Base-by-base conservation (phyloP, 2,329 filamentous ascomycete species). In the Helotiales sp. region DNA sequence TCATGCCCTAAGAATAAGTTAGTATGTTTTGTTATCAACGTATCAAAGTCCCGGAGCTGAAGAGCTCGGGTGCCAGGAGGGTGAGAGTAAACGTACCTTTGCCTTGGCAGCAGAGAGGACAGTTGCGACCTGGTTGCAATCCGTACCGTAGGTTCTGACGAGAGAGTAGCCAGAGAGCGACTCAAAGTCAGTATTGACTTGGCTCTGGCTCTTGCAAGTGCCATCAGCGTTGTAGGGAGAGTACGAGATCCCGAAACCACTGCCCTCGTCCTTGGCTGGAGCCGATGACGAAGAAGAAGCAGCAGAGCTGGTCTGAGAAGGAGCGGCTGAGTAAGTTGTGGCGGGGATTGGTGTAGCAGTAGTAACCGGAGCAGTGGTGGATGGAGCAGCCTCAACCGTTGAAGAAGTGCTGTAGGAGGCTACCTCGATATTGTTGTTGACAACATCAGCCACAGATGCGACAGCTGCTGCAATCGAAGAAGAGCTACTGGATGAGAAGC, bases 131-230 rank as follows among this genome's bases (percentile, higher is more conserved):
- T 93, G 88, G 67, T 90, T 77, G 72, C 91, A 96, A 72, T 92
- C 90, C 57, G 85, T 84, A 52, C 91, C 91, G 70, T 96, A 96
- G 69, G 90, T 82, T 51, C 92, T 89, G 54, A 96, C 76, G 33
- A 86, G 73, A 17, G 79, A 78, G 73, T 88, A 92, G 13, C 74
- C 72, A 13, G 75, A 76, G 27, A 84, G 76, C 52, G 73, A 74
- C 15, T 75, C 74, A 65, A 95, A 83, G 67, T 96, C 91, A 19
- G 74, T 70, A 59, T 82, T 77, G 52, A 96, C 80, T 65, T 90
- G 77, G 1, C 76, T 74, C 53, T 80, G 75, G 5, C 80, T 77
- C 72, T 93, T 95, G 81, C 91, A 96, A 55, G 74, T 74, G 29
- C 81, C 77, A 58, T 82, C 78, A 44, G 66, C 70, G 52, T 77